Conservation (phyloP, 2,329 filamentous ascomycete genomes). For the Bipolaris zeicola region DNA sequence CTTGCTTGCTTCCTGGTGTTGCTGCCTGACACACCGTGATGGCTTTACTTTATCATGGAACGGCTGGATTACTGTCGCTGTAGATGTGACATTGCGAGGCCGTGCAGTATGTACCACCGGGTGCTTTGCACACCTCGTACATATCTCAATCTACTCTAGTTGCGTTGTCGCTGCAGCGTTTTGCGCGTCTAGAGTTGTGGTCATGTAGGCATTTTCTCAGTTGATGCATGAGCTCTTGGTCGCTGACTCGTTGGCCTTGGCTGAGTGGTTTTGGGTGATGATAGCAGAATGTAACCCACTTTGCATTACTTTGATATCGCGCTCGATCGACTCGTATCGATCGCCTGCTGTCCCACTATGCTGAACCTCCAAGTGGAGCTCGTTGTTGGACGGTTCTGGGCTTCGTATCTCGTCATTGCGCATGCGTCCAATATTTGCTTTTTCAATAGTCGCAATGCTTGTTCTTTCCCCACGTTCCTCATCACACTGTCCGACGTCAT, state of each 20-base stretch:
- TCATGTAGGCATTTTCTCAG: not conserved
- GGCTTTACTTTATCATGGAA: not conserved
- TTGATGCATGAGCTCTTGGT: not conserved
- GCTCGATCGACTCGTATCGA: not conserved
- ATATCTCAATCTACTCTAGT: too few relatives aligned
- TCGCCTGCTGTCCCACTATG: conserved; percentile 1
- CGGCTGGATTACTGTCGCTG: not conserved
- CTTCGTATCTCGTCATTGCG: conserved; percentile 3
- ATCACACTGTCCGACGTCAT: not conserved
- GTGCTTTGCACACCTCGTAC: too few relatives aligned
- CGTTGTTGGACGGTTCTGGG: not conserved
- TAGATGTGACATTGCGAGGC: not conserved
- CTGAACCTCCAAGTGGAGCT: conserved; percentile 4
- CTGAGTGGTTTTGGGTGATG: not conserved
- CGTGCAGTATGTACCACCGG: not conserved
- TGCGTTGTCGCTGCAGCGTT: not conserved
- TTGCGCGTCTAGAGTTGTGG: not conserved
- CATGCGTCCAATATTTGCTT: conserved; percentile 1
- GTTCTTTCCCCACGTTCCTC: conserved; percentile 1
- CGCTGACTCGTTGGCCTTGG: not conserved
- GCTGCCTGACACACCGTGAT: not conserved
- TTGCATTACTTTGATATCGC: not conserved
- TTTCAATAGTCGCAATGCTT: conserved; percentile 7
- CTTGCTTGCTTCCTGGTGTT: too few relatives aligned
- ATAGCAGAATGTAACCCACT: not conserved